Evolutionary conservation across 148 eudicot genomes (phyloP), one percentile per base, ranked within the genome.

Genomic region (Chenopodium berlandieri): DNA sequence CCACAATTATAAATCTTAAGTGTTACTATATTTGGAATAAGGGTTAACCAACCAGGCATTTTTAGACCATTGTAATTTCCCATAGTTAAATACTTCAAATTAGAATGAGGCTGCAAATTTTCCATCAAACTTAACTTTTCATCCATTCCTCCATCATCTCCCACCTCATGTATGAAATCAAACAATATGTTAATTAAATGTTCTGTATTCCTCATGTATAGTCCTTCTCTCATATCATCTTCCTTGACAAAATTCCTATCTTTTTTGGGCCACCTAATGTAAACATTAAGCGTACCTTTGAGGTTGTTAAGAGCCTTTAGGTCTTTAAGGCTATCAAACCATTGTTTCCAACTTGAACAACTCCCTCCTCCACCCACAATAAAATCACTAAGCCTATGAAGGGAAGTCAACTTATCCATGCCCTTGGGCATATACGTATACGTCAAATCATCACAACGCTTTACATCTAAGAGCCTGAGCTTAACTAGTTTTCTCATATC

Each of bases 371-470:
- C 44, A 37, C 44, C 44, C 44, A 37, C 44, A 0, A 37, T 37
- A 37, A 5, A 37, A 37, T 37, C 44, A 37, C 44, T 37, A 6
- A 37, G 44, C 44, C 7, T 4, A 37, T 37, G 7, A 37, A 37
- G 44, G 44, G 7, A 37, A 19, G 64, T 78, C 63, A 84, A 67
- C 7, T 40, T 77, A 16, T 62, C 77, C 63, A 85, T 67, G 2
- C 77, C 64, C 17, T 73, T 9, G 16, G 87, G 84, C 87, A 81
- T 81, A 25, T 9, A 9, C 7, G 23, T 81, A 25, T 9, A 9
- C 12, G 23, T 19, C 37, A 82, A 3, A 0, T 1, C 1, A 0
- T 14, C 0, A 5, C 76, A 76, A 31, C 16, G 5, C 5, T 1
- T 0, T 25, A 56, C 68, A 47, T 70, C 66, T 12, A 84, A 75